These are phyloP conservation scores for Mucor lusitanicus DNA, from an alignment of 371 early-diverging fungal genomes.

Conservation along the genomic window DNA sequence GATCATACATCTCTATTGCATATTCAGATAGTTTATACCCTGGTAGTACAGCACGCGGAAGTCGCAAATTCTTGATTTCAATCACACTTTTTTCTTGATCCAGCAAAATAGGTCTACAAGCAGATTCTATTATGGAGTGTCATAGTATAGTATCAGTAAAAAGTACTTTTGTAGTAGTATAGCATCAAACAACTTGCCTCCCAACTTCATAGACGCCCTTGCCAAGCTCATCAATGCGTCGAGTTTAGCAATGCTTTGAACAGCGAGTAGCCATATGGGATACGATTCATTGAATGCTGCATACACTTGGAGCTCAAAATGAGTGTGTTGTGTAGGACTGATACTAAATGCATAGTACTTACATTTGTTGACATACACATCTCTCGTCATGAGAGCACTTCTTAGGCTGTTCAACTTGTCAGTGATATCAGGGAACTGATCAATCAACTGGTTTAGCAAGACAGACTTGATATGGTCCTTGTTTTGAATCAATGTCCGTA, in stretches of 20 bases:
- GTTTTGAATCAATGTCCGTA: constrained; percentile 34
- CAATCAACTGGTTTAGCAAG: constrained; percentile 41
- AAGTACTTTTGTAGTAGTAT: neutral
- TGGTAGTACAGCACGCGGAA: constrained; percentile 80
- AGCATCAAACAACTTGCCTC: constrained; percentile 50
- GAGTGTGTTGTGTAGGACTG: constrained; percentile 62
- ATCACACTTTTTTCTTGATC: constrained; percentile 63
- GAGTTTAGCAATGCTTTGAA: neutral
- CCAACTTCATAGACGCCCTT: constrained; percentile 69
- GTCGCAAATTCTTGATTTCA: constrained; percentile 82
- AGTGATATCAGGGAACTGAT: constrained; percentile 57
- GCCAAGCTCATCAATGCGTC: constrained; percentile 92
- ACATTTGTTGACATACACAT: constrained; percentile 65
- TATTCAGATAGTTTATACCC: constrained; percentile 38
- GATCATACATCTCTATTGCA: neutral
- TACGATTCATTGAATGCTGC: neutral
- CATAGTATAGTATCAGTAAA: no score
- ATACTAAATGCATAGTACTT: constrained; percentile 17
- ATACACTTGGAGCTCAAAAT: constrained; percentile 71
- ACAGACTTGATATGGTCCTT: constrained; percentile 45
- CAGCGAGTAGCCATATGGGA: neutral
- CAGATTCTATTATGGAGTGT: constrained; percentile 39
- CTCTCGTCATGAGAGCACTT: constrained; percentile 76
- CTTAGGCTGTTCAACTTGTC: constrained; percentile 62
- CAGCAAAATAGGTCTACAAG: constrained; percentile 83